These are phyloP conservation scores for Aspergillus oerlinghausenensis DNA, from an alignment of 2,329 filamentous ascomycete species.

Conservation along the genomic window DNA sequence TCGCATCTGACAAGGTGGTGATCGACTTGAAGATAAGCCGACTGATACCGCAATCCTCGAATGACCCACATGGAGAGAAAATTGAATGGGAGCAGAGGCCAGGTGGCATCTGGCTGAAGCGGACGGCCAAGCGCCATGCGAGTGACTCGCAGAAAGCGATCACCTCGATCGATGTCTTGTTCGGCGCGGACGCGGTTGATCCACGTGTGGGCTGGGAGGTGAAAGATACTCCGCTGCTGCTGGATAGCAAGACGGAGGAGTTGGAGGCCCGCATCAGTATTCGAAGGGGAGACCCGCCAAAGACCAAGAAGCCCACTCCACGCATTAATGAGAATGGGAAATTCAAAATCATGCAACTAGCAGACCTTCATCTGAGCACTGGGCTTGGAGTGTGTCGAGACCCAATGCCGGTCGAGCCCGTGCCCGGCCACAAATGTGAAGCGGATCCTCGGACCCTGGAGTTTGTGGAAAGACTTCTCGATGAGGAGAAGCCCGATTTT, in stretches of 20 bases:
- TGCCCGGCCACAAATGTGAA: slow-evolving; percentile 71
- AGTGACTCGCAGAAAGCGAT: slow-evolving; percentile 71
- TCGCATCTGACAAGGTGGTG: slow-evolving; percentile 69
- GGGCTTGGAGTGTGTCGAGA: slow-evolving; percentile 83
- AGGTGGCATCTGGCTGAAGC: slow-evolving; percentile 76
- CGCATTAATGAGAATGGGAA: slow-evolving; percentile 82
- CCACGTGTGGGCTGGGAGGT: slow-evolving; percentile 81
- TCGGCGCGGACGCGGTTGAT: slow-evolving; percentile 87
- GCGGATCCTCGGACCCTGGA: slow-evolving; percentile 88
- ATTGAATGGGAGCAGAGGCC: slow-evolving; percentile 74
- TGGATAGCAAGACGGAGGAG: slow-evolving; percentile 58
- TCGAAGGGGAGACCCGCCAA: slow-evolving; percentile 63
- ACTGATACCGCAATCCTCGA: slow-evolving; percentile 59
- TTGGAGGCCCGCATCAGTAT: slow-evolving; percentile 73
- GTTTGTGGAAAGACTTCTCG: slow-evolving; percentile 76
- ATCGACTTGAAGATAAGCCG: slow-evolving; percentile 72
- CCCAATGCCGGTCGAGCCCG: slow-evolving; percentile 67
- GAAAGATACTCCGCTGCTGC: slow-evolving; percentile 65
- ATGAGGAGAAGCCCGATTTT: slow-evolving; percentile 89
- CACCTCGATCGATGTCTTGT: slow-evolving; percentile 79
- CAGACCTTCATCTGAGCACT: slow-evolving; percentile 91
- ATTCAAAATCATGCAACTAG: slow-evolving; percentile 95
- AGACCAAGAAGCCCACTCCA: slow-evolving; percentile 64
- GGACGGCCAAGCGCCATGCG: slow-evolving; percentile 65
- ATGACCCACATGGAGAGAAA: slow-evolving; percentile 51